Base-by-base conservation (phyloP, 768 basidiomycete species). In the Hygrophorus pudorinus region DNA sequence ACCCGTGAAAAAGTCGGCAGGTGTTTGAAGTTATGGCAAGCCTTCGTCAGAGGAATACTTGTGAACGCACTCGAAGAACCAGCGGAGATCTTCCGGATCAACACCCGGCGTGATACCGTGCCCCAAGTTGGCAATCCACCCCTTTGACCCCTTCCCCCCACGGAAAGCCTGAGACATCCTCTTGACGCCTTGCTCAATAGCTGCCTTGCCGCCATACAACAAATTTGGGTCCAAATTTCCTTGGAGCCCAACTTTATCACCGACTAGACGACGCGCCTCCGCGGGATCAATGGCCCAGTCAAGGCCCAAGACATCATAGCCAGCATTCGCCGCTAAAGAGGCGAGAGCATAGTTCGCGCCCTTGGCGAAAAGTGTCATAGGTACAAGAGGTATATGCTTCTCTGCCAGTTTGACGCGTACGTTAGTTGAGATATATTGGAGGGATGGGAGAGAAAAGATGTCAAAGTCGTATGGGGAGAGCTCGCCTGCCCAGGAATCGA, bases 41-140 rank as follows among this genome's bases (percentile, higher is more conserved):
- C 24, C 7, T 3, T 24, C 7, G 24, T 20, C 9, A 4, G 30
- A 10, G n/a, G 88, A 90, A 57, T 89, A 86, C 56, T 81, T 88
- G 56, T 84, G 86, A 38, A 91, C 73, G 56, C 90, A 93, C 61
- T 94, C 76, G 49, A 94, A 77, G 70, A 94, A 96, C 78, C 81
- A 94, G 45, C 72, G 70, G 60, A 96, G 68, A 60, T 96, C 89
- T 44, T 97, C 92, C 16, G 94, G 91, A 59, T 96, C 80, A 11
- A 98, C 93, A 18, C 80, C 85, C 9, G 96, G 96, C 3, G 92
- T 96, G 53, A 99, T 93, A 4, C 96, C 96, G 59, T 98, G 96
- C 0, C 96, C 96, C 16, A 99, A 67, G 64, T 98, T 98, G 7
- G 87, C 86, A 56, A 98, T 97, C 91, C 93, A 98, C n/a, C 79